A percentile compares a stretch with the other conserved stretches of the same genome.
These are phyloP conservation scores for Pneumocystis jirovecii DNA, from an alignment of 1,139 yeast species.

Conservation along the genomic window DNA sequence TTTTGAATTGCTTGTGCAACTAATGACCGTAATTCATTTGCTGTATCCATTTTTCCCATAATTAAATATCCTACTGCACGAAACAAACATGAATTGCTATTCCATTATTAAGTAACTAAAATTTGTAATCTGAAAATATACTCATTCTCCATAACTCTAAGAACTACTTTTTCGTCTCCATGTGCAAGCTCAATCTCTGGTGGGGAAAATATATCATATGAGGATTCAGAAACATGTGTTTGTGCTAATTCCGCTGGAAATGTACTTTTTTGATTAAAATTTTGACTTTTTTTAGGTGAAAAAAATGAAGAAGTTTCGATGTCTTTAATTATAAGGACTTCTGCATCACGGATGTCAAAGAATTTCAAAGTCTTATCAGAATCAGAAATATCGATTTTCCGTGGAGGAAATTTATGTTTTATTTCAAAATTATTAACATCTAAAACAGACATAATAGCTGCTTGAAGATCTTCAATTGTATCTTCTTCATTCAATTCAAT, in stretches of 20 bases:
- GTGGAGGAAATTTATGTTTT: slow-evolving; percentile 51
- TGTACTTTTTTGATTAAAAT: not conserved
- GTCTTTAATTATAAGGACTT: slow-evolving; percentile 34
- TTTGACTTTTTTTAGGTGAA: too few species aligned
- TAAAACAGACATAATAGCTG: slow-evolving; percentile 6
- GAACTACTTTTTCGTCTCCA: not conserved
- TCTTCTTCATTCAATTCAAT: slow-evolving; percentile 15
- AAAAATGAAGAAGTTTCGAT: not conserved
- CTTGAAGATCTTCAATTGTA: slow-evolving; percentile 20
- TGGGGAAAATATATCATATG: slow-evolving; percentile 11
- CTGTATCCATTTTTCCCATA: slow-evolving; percentile 27
- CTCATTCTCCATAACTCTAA: slow-evolving; percentile 1
- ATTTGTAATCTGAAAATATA: slow-evolving; percentile 20
- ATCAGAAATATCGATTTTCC: slow-evolving; percentile 26
- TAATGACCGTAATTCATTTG: slow-evolving; percentile 32
- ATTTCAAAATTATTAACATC: slow-evolving; percentile 19
- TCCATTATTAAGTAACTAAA: slow-evolving; percentile 49
- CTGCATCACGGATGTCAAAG: slow-evolving; percentile 42
- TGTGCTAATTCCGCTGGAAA: slow-evolving; percentile 1
- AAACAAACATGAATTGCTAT: slow-evolving; percentile 69
- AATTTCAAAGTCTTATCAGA: slow-evolving; percentile 21
- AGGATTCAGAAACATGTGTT: slow-evolving; percentile 12
- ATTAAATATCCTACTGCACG: slow-evolving; percentile 49
- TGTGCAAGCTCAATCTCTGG: not conserved
- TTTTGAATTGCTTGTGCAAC: slow-evolving; percentile 34